Percentiles rank a stretch among this genome's conserved stretches.
Conservation (phyloP, 2,329 filamentous ascomycete genomes). For the Nemania sp. region DNA sequence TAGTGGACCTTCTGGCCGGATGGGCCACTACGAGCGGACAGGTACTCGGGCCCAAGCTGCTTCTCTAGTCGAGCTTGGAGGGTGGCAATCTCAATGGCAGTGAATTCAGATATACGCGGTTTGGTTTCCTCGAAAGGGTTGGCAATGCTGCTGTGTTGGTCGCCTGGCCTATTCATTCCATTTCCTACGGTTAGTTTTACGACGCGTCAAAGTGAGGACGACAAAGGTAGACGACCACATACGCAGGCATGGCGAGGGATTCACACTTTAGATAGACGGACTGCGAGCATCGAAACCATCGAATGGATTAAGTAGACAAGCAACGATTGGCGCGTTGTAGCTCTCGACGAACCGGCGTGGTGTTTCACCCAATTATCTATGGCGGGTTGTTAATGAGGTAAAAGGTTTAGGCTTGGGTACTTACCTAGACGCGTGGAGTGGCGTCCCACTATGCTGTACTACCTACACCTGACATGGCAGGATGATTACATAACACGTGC, state of each 20-base stretch:
- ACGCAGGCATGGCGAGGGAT: slow-evolving; percentile 47
- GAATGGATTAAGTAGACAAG: neutral
- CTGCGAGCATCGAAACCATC: slow-evolving; percentile 24
- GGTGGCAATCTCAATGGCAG: slow-evolving; percentile 89
- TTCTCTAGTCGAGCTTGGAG: slow-evolving; percentile 89
- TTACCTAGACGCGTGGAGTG: slow-evolving; percentile 9
- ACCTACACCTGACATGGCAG: no score
- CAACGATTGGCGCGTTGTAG: neutral
- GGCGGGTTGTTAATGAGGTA: slow-evolving; percentile 14
- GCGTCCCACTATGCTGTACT: slow-evolving; percentile 19
- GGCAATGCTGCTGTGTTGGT: slow-evolving; percentile 71
- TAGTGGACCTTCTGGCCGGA: slow-evolving; percentile 91
- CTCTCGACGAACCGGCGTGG: slow-evolving; percentile 8
- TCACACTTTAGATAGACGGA: slow-evolving; percentile 9
- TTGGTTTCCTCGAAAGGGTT: slow-evolving; percentile 86
- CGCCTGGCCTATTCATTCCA: slow-evolving; percentile 67
- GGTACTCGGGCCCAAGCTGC: slow-evolving; percentile 94
- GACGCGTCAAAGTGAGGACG: slow-evolving; percentile 34
- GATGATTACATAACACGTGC: slow-evolving; percentile 38
- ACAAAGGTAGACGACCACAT: slow-evolving; percentile 38
- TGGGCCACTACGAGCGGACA: slow-evolving; percentile 86
- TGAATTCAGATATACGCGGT: slow-evolving; percentile 81
- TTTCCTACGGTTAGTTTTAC: slow-evolving; percentile 33
- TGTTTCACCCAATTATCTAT: slow-evolving; percentile 20
- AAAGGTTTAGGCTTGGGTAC: no score